phyloP scores from a whole-genome alignment of 116 monocot species.

The Posidonia oceanica region DNA sequence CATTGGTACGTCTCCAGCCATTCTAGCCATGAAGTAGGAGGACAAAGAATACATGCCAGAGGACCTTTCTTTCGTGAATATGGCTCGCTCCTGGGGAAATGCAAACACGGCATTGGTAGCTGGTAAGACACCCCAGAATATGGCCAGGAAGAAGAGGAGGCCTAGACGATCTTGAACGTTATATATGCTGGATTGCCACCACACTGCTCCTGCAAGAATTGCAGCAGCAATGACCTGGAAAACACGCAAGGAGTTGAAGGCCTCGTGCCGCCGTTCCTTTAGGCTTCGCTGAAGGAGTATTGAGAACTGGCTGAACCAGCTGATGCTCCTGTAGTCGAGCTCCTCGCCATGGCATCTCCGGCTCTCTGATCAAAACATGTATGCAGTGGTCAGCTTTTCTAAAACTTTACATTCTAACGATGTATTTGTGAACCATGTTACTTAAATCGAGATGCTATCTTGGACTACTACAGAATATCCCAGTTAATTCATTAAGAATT shows the following conservation, averaged over 20 bases:
- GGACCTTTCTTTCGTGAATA: conserved; percentile 58
- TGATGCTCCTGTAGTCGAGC: conserved; percentile 20
- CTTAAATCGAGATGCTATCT: too few relatives aligned
- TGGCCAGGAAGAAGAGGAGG: conserved; percentile 94
- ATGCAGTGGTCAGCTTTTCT: not conserved
- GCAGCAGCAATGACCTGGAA: conserved; percentile 71
- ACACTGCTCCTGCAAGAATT: conserved; percentile 60
- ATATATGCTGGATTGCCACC: conserved; percentile 64
- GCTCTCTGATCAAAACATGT: not conserved
- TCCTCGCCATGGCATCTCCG: not conserved
- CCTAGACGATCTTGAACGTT: conserved; percentile 68
- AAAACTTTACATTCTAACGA: not conserved
- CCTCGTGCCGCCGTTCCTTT: conserved; percentile 74
- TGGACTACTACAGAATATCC: too few relatives aligned
- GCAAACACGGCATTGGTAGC: conserved; percentile 85
- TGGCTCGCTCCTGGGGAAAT: conserved; percentile 73
- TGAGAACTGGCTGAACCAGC: conserved; percentile 76
- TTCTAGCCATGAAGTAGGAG: conserved; percentile 74
- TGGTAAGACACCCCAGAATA: conserved; percentile 95
- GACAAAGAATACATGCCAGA: conserved; percentile 86
- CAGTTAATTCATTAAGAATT: too few relatives aligned
- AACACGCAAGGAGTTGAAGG: conserved; percentile 76
- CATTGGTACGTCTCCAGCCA: conserved; percentile 82
- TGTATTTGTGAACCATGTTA: not conserved
- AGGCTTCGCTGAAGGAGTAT: conserved; percentile 75